Percentiles rank a stretch among this genome's conserved stretches.
Evolutionary conservation across 768 basidiomycete species (phyloP).

Genomic region (Paxillus ammoniavirescens): DNA sequence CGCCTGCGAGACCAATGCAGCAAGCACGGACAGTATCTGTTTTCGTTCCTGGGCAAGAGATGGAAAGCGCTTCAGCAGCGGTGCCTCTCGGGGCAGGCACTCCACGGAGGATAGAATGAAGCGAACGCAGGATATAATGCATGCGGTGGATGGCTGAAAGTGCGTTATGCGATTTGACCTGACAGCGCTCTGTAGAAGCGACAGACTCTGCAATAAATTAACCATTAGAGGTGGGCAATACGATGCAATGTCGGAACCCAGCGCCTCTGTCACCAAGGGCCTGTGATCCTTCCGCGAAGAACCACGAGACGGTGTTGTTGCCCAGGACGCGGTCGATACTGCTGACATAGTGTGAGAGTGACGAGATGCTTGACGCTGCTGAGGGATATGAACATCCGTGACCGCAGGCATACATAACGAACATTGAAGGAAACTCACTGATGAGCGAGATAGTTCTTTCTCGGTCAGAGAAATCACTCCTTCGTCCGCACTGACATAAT

Average conservation of each 20-base stretch:
- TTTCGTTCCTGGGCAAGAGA: constrained; percentile 76
- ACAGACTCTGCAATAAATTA: constrained; percentile 81
- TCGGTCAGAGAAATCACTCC: constrained; percentile 49
- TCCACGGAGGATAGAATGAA: constrained; percentile 80
- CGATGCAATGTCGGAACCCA: constrained; percentile 51
- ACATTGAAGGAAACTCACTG: constrained; percentile 34
- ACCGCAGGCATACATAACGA: background rate
- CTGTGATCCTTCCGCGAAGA: constrained; percentile 40
- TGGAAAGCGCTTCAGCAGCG: constrained; percentile 63
- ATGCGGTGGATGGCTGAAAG: constrained; percentile 92
- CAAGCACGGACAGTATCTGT: constrained; percentile 76
- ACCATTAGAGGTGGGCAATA: constrained; percentile 80
- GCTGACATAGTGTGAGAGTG: constrained; percentile 53
- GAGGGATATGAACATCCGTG: constrained; percentile 5
- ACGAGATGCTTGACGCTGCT: constrained; percentile 36
- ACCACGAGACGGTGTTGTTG: constrained; percentile 41
- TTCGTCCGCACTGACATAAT: constrained; percentile 79
- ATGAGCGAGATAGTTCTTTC: constrained; percentile 50
- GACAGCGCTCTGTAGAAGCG: constrained; percentile 83
- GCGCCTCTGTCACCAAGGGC: constrained; percentile 44
- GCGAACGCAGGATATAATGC: constrained; percentile 91
- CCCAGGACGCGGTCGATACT: constrained; percentile 55
- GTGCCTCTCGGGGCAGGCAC: constrained; percentile 81
- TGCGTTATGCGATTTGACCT: constrained; percentile 73
- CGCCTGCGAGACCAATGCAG: constrained; percentile 78